Conservation (phyloP, 192 early-diverging fungal species). For the Linnemannia hyalina region DNA sequence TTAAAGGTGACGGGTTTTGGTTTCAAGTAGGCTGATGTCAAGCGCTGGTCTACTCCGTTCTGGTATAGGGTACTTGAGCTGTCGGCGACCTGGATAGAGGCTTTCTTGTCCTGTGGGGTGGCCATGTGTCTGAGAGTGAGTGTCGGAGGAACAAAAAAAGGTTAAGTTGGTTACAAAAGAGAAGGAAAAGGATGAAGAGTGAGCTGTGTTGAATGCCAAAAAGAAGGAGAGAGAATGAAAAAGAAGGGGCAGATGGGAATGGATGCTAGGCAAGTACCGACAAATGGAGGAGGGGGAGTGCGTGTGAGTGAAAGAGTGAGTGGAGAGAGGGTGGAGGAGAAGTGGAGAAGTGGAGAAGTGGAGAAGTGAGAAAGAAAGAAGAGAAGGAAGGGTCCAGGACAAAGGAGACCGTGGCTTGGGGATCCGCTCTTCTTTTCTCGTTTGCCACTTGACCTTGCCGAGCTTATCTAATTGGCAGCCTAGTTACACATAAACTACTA, state of each 20-base stretch:
- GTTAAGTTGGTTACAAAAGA: neutral
- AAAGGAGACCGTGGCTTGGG: conserved; percentile 6
- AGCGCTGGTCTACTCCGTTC: neutral
- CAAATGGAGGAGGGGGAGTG: neutral
- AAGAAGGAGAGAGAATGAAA: neutral
- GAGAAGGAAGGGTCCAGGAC: neutral
- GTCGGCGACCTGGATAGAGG: conserved; percentile 2
- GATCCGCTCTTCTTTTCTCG: neutral
- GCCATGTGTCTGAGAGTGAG: conserved; percentile 3
- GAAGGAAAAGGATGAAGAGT: conserved; percentile 4
- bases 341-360: neutral
- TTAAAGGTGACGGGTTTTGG: conserved; percentile 38
- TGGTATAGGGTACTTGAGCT: conserved; percentile 1
- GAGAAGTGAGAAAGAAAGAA: neutral
- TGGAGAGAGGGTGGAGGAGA: too few relatives aligned
- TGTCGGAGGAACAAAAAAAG: neutral
- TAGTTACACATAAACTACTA: too few relatives aligned
- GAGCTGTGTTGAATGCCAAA: neutral
- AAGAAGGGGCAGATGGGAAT: neutral
- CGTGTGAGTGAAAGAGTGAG: neutral
- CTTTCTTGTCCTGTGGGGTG: conserved; percentile 7
- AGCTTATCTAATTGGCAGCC: neutral
- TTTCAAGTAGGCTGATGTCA: conserved; percentile 16
- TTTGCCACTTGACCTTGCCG: too few relatives aligned
- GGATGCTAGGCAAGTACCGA: neutral